Percentiles rank a stretch among this genome's conserved stretches.
Conservation (phyloP, 2,329 filamentous ascomycete species). For the Macrophomina pseudophaseolina region DNA sequence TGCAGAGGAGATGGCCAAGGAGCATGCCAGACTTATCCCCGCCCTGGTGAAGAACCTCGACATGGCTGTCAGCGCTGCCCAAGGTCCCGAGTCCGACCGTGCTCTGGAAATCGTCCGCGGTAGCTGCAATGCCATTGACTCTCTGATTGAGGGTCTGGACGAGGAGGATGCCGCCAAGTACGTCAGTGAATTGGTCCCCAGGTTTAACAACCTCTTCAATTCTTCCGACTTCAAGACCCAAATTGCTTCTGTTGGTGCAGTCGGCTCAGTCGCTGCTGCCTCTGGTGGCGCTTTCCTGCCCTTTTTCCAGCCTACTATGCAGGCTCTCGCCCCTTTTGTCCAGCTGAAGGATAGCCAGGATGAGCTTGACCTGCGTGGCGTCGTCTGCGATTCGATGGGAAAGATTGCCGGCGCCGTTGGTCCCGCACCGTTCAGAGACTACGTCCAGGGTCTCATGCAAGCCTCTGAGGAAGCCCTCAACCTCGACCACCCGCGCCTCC, state of each 20-base stretch:
- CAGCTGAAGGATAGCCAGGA: slow-evolving; percentile 87
- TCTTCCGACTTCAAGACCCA: slow-evolving; percentile 90
- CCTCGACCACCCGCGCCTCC: slow-evolving; percentile 86
- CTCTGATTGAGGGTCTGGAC: slow-evolving; percentile 84
- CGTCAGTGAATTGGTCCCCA: slow-evolving; percentile 79
- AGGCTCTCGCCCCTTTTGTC: slow-evolving; percentile 82
- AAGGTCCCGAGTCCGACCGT: slow-evolving; percentile 70
- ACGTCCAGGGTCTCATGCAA: slow-evolving; percentile 87
- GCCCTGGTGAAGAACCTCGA: slow-evolving; percentile 88
- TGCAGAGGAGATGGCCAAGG: slow-evolving; percentile 83
- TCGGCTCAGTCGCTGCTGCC: slow-evolving; percentile 88
- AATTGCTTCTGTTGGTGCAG: slow-evolving; percentile 83
- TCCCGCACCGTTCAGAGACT: slow-evolving; percentile 83
- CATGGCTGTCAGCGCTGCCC: slow-evolving; percentile 70
- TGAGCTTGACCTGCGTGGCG: slow-evolving; percentile 85
- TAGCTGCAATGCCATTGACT: slow-evolving; percentile 88
- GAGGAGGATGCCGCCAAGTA: slow-evolving; percentile 81
- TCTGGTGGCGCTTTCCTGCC: slow-evolving; percentile 82
- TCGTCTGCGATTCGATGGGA: slow-evolving; percentile 90
- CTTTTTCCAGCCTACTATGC: slow-evolving; percentile 92
- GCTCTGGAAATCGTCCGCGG: slow-evolving; percentile 86
- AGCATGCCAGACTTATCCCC: slow-evolving; percentile 84
- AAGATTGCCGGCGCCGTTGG: slow-evolving; percentile 91
- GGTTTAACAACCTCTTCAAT: slow-evolving; percentile 81
- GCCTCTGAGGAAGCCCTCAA: slow-evolving; percentile 89